Evolutionary conservation across 192 early-diverging fungal species (phyloP).

Genomic region (Ambispora gerdemannii): DNA sequence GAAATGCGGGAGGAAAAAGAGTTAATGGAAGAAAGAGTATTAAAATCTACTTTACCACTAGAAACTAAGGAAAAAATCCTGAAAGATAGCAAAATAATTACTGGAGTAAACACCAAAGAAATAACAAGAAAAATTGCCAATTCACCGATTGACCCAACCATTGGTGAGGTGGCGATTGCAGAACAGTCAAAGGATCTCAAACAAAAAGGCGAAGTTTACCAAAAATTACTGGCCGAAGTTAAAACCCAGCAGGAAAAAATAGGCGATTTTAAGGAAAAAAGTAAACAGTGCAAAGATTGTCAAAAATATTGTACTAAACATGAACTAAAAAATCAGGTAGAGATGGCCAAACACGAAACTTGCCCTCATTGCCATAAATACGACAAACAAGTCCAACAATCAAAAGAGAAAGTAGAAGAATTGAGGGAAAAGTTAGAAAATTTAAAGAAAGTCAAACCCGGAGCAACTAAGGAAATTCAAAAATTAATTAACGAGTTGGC

Average conservation of each 20-base stretch:
- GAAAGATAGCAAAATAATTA: slow-evolving; percentile 7
- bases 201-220: background rate
- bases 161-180: background rate
- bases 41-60: slow-evolving; percentile 7
- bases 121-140: background rate
- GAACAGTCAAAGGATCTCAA: background rate
- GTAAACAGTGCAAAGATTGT: background rate
- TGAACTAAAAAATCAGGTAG: background rate
- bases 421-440: slow-evolving; percentile 10
- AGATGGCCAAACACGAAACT: background rate
- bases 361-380: background rate
- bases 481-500: slow-evolving; percentile 1
- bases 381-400: slow-evolving; percentile 7
- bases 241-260: background rate
- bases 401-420: slow-evolving; percentile 2
- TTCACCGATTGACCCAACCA: slow-evolving; percentile 1
- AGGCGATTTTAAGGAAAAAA: slow-evolving; percentile 3
- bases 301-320: slow-evolving; percentile 11
- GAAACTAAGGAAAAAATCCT: slow-evolving; percentile 1
- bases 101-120: background rate
- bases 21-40: background rate
- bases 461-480: background rate
- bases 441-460: background rate
- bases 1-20: background rate
- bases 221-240: background rate